Conservation (phyloP, 1,284 basidiomycete species). For the Tausonia pullulans region DNA sequence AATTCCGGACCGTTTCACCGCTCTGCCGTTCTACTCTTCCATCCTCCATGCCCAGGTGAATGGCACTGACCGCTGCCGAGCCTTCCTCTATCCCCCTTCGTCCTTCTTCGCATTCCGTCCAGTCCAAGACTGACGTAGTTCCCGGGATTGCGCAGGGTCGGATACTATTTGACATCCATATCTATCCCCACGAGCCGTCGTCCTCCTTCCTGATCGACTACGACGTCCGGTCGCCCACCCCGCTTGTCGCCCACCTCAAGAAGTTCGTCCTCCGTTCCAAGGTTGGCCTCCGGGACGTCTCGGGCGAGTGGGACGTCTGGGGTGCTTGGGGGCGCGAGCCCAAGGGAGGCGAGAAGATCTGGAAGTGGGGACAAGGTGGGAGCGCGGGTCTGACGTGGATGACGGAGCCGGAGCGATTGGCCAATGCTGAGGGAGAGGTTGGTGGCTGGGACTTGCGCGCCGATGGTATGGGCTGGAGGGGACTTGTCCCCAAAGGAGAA, state of each 20-base stretch:
- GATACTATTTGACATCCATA: constrained; percentile 76
- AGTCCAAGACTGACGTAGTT: background rate
- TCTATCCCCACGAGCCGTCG: constrained; percentile 53
- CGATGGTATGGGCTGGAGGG: constrained; percentile 59
- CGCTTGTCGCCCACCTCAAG: constrained; percentile 57
- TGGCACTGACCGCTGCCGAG: constrained; percentile 7
- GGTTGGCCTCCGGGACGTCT: constrained; percentile 67
- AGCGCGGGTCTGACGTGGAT: constrained; percentile 26
- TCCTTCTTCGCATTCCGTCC: background rate
- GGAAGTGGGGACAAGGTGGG: constrained; percentile 32
- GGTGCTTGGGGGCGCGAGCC: constrained; percentile 55
- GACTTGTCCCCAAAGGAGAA: constrained; percentile 57
- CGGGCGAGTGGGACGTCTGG: constrained; percentile 65
- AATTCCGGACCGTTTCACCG: constrained; percentile 42
- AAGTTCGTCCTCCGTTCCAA: constrained; percentile 82
- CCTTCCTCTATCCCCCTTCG: background rate
- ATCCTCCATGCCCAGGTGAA: constrained; percentile 78
- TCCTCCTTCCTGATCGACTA: constrained; percentile 49
- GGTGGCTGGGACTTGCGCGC: constrained; percentile 55
- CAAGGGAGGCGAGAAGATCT: constrained; percentile 13
- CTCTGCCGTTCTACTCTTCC: constrained; percentile 56
- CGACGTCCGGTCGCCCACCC: constrained; percentile 38
- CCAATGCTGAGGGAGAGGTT: constrained; percentile 23
- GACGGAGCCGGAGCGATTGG: constrained; percentile 23
- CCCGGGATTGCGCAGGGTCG: constrained; percentile 51